These are phyloP conservation scores for Cercospora sp. DNA, from an alignment of 2,329 filamentous ascomycete species.

Conservation along the genomic window DNA sequence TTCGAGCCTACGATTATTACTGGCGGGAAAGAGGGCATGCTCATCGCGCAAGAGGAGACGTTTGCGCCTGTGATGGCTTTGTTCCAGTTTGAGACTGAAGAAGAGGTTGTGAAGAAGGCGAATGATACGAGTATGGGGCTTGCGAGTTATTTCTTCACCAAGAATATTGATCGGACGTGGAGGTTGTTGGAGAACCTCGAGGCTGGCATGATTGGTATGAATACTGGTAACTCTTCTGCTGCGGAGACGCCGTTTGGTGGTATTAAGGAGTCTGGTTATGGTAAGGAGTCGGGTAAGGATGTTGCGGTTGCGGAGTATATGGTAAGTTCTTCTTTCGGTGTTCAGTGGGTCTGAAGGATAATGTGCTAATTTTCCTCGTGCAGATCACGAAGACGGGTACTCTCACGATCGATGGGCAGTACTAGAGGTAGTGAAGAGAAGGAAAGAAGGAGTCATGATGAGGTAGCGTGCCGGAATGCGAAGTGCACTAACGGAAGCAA, in stretches of 20 bases:
- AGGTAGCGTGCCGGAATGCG: background rate
- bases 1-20: conserved; percentile 68
- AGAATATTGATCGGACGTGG: conserved; percentile 66
- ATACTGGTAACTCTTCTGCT: conserved; percentile 60
- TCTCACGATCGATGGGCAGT: conserved; percentile 59
- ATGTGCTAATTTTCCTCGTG: background rate
- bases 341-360: background rate
- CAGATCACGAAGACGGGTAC: conserved; percentile 64
- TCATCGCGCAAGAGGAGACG: conserved; percentile 59
- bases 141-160: conserved; percentile 68
- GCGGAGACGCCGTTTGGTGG: conserved; percentile 68
- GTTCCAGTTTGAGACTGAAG: conserved; percentile 65
- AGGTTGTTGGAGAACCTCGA: conserved; percentile 66
- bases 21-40: conserved; percentile 60
- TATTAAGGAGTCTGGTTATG: conserved; percentile 67
- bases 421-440: conserved; percentile 36
- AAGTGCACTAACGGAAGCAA: background rate
- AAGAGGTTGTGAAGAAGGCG: conserved; percentile 60
- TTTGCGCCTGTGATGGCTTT: conserved; percentile 66
- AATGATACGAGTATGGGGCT: conserved; percentile 65
- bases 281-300: conserved; percentile 67
- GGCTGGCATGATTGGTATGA: conserved; percentile 65
- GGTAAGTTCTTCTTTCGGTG: conserved; percentile 3
- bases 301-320: conserved; percentile 63
- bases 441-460: background rate